Evolutionary conservation across 345 rosid genomes (phyloP).

Genomic region (Salix dunnii): DNA sequence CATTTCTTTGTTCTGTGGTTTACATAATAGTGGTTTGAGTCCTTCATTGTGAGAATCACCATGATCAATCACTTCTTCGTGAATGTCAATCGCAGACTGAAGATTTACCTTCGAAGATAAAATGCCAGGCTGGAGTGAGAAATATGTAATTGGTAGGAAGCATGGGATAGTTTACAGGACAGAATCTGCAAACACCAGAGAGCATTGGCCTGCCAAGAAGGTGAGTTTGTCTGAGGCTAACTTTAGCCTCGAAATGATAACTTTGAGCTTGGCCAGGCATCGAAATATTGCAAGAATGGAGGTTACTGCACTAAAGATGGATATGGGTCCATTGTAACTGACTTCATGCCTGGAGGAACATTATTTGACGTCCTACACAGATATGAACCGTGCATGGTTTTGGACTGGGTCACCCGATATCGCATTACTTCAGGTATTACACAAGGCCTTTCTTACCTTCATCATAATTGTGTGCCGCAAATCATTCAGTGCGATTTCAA

Average conservation of each 20-base stretch:
- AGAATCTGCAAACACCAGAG: conserved; percentile 23
- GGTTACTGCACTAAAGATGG: conserved; percentile 37
- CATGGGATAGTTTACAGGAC: conserved; percentile 42
- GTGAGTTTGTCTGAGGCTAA: conserved; percentile 29
- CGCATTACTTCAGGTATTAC: conserved; percentile 36
- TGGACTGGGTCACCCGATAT: conserved; percentile 33
- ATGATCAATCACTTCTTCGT: conserved; percentile 26
- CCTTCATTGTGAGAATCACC: conserved; percentile 5
- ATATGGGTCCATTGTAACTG: conserved; percentile 28
- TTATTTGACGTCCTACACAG: conserved; percentile 28
- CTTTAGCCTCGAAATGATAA: conserved; percentile 30
- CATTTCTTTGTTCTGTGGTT: conserved; percentile 27
- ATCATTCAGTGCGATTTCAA: conserved; percentile 40
- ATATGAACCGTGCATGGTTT: conserved; percentile 16
- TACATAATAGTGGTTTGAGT: conserved; percentile 17
- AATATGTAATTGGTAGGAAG: conserved; percentile 38
- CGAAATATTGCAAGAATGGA: conserved; percentile 30
- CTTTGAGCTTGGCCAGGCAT: conserved; percentile 31
- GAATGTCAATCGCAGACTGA: conserved; percentile 17
- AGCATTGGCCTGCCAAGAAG: conserved; percentile 41
- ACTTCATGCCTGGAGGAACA: conserved; percentile 38
- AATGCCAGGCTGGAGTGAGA: conserved; percentile 33
- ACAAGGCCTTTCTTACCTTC: conserved; percentile 40
- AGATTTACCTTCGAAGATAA: conserved; percentile 34
- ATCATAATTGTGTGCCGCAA: conserved; percentile 42